Base-by-base conservation (phyloP, 345 rosid species). In the Clausena lansium region DNA sequence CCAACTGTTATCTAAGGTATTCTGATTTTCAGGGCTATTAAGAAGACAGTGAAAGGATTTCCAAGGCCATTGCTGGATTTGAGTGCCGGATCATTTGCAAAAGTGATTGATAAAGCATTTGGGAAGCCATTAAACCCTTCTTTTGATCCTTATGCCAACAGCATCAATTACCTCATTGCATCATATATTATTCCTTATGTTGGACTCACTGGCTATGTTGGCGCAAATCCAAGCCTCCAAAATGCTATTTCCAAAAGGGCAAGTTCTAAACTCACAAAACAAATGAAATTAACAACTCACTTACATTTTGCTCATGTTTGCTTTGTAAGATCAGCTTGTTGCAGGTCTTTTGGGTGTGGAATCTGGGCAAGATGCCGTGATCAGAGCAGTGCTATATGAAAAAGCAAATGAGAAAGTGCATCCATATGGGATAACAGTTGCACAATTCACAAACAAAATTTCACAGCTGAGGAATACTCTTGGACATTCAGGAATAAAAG, bases 161-260 rank as follows among this genome's bases (percentile, higher is more conserved):
- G 85, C 17, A 65, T 85, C 28, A 90, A 92, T 78, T 93, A 74
- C 79, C 93, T 93, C 25, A 74, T 93, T 35, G 95, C 98, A 47
- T 91, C 93, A 54, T 93, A 88, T 79, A 20, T 88, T 24, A 80
- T 95, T 55, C 98, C 97, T 63, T 95, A 93, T 36, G 92, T 92
- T 69, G 95, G 94, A 15, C 95, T 93, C 75, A 91, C 94, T 1
- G 97, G 95, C 8, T 91, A 92, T 69, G 98, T 89, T 52, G 98
- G 95, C 13, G 92, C 94, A 19, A 93, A 84, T 65, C 84, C 94
- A 5, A 87, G 82, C 50, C 92, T 95, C n/a, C 25, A 77, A 13
- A 83, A 84, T 35, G 52, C 88, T 2, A 17, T 36, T 62, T 85
- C 97, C 70, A 45, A 45, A 45, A 45, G 50, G 50, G 50, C 13